Evolutionary conservation across 495 filamentous ascomycete species (phyloP).

Genomic region (Lasiosphaeriaceae sp.): DNA sequence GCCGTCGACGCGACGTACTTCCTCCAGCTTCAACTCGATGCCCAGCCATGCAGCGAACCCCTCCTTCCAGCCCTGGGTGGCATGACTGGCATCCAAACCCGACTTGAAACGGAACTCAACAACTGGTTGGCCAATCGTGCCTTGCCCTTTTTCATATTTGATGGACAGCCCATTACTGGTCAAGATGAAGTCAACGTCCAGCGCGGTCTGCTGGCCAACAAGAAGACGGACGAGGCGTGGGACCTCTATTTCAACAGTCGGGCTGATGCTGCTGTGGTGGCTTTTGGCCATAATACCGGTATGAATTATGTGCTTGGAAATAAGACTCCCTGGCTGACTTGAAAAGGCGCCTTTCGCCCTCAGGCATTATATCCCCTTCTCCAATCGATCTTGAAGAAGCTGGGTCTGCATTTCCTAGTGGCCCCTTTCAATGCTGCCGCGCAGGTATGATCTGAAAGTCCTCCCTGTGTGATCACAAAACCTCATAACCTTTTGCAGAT

Average conservation of each 20-base stretch:
- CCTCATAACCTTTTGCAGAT: conserved; percentile 52
- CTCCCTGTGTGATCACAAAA: neutral
- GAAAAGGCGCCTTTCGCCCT: conserved; percentile 52
- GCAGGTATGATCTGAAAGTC: conserved; percentile 56
- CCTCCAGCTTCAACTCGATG: conserved; percentile 67
- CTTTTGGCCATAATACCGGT: conserved; percentile 77
- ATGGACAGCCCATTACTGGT: conserved; percentile 72
- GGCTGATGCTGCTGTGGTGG: conserved; percentile 71
- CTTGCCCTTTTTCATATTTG: conserved; percentile 80
- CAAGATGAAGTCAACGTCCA: conserved; percentile 53
- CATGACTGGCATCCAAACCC: conserved; percentile 67
- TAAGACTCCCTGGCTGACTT: conserved; percentile 20
- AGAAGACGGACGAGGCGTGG: conserved; percentile 66
- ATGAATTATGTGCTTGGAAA: conserved; percentile 21
- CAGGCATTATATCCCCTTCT: conserved; percentile 68
- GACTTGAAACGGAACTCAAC: conserved; percentile 71
- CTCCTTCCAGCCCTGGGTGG: conserved; percentile 88
- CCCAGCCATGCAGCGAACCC: conserved; percentile 68
- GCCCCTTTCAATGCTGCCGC: conserved; percentile 87
- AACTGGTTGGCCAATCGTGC: conserved; percentile 61
- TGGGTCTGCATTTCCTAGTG: conserved; percentile 73
- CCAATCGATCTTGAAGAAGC: conserved; percentile 65
- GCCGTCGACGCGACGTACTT: conserved; percentile 91
- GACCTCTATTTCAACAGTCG: conserved; percentile 76
- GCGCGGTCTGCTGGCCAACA: conserved; percentile 44